Percentiles rank a stretch among this genome's conserved stretches.
phyloP scores from a whole-genome alignment of 768 basidiomycete species.

The Boletus rubroflammeus region DNA sequence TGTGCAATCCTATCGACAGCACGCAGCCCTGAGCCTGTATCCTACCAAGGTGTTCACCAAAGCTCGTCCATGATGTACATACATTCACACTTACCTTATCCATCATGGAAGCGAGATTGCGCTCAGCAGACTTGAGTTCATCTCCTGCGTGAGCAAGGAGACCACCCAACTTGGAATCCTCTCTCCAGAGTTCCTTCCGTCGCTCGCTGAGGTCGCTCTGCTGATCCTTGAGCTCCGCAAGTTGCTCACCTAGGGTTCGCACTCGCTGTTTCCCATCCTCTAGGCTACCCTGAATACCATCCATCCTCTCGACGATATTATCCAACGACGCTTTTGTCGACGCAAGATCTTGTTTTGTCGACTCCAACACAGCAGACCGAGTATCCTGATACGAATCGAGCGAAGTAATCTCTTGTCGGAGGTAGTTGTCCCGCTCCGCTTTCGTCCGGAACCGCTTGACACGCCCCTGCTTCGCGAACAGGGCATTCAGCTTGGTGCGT shows the following conservation, averaged over 20 bases:
- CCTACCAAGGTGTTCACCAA: conserved; percentile 43
- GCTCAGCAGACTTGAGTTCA: conserved; percentile 78
- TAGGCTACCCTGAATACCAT: conserved; percentile 52
- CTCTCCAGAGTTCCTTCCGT: conserved; percentile 92
- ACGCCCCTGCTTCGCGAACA: conserved; percentile 91
- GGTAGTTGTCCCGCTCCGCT: conserved; percentile 77
- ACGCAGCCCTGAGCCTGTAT: conserved; percentile 84
- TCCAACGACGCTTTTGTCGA: conserved; percentile 44
- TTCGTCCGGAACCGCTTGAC: conserved; percentile 80
- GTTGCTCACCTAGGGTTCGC: conserved; percentile 58
- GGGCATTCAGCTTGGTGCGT: conserved; percentile 61
- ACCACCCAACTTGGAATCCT: conserved; percentile 85
- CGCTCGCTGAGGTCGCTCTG: conserved; percentile 69
- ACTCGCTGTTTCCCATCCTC: conserved; percentile 61
- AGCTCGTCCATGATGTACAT: background rate
- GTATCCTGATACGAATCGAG: conserved; percentile 57
- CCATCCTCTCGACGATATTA: conserved; percentile 58
- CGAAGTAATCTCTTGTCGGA: conserved; percentile 74
- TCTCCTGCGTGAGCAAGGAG: conserved; percentile 72
- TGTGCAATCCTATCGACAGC: conserved; percentile 84
- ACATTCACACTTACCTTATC: conserved; percentile 63
- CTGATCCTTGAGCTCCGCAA: conserved; percentile 59
- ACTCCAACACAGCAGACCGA: conserved; percentile 54
- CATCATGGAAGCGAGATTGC: conserved; percentile 85
- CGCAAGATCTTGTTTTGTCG: conserved; percentile 48